phyloP scores from a whole-genome alignment of 2,329 filamentous ascomycete genomes.

The Pseudogymnoascus sp. region DNA sequence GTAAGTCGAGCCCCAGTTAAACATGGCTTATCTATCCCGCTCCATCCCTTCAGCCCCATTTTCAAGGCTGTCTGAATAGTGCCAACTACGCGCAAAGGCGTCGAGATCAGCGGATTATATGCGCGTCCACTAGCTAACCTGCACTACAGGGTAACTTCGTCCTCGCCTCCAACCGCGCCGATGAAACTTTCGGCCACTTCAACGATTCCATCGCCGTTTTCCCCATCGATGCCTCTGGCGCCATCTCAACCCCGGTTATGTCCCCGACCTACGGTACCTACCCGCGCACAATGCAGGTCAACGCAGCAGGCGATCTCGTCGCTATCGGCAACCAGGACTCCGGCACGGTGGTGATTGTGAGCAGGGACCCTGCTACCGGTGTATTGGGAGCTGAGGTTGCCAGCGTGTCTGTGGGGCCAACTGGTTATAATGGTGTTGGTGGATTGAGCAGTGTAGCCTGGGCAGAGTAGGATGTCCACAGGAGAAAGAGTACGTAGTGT shows the following conservation, averaged over 20 bases:
- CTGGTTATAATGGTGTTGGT: conserved; percentile 38
- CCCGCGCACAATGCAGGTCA: conserved; percentile 38
- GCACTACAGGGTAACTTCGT: conserved; percentile 42
- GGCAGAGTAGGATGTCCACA: conserved; percentile 32
- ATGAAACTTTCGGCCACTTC: conserved; percentile 45
- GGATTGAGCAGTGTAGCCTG: conserved; percentile 42
- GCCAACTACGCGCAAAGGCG: neutral
- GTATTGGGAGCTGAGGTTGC: conserved; percentile 33
- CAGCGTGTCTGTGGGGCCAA: conserved; percentile 33
- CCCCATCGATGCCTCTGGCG: conserved; percentile 29
- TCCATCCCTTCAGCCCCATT: too few species aligned
- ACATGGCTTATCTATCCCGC: neutral
- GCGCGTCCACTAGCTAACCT: neutral
- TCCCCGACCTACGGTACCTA: conserved; percentile 36
- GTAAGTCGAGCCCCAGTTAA: neutral
- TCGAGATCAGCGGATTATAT: neutral
- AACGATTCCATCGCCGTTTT: conserved; percentile 37
- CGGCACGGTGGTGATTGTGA: conserved; percentile 33
- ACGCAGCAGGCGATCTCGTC: conserved; percentile 34
- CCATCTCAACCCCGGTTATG: conserved; percentile 33
- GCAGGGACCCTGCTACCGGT: conserved; percentile 34
- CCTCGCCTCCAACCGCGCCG: conserved; percentile 54
- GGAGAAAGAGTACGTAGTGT: too few species aligned
- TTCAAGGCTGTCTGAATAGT: neutral
- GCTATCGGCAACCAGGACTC: conserved; percentile 37